A percentile compares a stretch with the other conserved stretches of the same genome.
phyloP scores from a whole-genome alignment of 352 stramenopile species.

The Blastocystis sp. region DNA sequence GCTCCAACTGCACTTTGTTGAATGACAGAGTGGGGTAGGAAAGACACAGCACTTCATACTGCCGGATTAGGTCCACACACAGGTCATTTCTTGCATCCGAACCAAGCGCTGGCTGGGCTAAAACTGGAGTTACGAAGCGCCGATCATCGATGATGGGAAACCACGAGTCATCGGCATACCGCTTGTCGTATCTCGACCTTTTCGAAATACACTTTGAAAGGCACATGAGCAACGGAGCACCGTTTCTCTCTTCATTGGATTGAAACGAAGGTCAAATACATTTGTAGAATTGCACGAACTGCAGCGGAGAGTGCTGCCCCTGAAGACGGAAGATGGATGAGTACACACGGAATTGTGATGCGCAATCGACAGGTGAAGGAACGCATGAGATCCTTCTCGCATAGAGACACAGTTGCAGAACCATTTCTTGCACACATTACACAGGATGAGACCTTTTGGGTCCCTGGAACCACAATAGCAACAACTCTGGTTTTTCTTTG shows the following conservation, averaged over 20 bases:
- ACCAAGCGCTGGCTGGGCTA: constrained; percentile 77
- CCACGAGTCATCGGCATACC: constrained; percentile 96
- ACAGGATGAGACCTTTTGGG: background rate
- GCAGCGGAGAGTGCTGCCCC: background rate
- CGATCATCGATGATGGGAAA: constrained; percentile 93
- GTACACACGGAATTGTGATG: constrained; percentile 5
- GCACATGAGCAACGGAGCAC: background rate
- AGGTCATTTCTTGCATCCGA: constrained; percentile 75
- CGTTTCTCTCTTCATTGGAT: background rate
- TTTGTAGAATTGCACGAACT: background rate
- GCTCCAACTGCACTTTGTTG: constrained; percentile 80
- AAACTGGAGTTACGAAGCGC: constrained; percentile 77
- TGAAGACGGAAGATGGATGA: background rate
- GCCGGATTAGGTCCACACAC: constrained; percentile 76
- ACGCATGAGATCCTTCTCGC: constrained; percentile 14
- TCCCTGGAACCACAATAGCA: constrained; percentile 5
- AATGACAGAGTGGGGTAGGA: constrained; percentile 87
- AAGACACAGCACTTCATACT: constrained; percentile 89
- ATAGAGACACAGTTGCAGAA: constrained; percentile 43
- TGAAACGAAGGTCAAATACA: constrained; percentile 45
- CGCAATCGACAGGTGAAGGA: constrained; percentile 33
- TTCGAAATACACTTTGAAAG: constrained; percentile 87
- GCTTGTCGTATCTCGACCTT: constrained; percentile 94
- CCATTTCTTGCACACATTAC: constrained; percentile 46
- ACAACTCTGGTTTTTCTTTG: background rate